These are phyloP conservation scores for Homolaphlyctis polyrhiza DNA, from an alignment of 371 early-diverging fungal genomes.

Conservation along the genomic window DNA sequence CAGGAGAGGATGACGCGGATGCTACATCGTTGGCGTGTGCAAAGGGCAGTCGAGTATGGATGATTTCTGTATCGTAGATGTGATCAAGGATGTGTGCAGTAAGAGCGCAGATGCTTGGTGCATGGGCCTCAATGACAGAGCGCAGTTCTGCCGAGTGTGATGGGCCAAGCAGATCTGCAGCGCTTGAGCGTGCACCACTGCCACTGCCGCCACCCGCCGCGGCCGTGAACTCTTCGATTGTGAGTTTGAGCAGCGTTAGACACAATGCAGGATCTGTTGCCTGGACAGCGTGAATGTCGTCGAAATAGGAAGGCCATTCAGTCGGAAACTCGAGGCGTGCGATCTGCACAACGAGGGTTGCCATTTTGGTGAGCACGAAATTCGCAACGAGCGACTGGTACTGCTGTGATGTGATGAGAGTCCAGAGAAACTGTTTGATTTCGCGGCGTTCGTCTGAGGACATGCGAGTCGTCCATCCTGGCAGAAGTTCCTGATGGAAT, in stretches of 20 bases:
- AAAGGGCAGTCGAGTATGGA: neutral
- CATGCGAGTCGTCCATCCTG: neutral
- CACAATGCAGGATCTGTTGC: neutral
- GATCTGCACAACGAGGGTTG: neutral
- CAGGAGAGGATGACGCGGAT: neutral
- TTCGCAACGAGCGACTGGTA: neutral
- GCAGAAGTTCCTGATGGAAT: neutral
- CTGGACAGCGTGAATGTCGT: neutral
- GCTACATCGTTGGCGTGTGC: neutral
- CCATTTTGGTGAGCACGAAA: neutral
- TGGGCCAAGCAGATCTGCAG: neutral
- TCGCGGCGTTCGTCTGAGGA: neutral
- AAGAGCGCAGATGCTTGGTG: neutral
- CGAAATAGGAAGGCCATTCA: neutral
- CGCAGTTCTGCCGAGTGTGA: neutral
- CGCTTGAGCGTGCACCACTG: neutral
- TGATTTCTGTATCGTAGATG: neutral
- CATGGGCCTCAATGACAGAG: neutral
- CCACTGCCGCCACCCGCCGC: neutral
- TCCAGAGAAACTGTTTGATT: neutral
- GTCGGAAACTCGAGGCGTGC: neutral
- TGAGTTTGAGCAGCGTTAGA: neutral
- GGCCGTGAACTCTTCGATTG: neutral
- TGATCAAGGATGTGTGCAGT: neutral
- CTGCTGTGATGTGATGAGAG: neutral